Conservation (phyloP, 2,329 filamentous ascomycete genomes). For the Clarireedia hainanense region DNA sequence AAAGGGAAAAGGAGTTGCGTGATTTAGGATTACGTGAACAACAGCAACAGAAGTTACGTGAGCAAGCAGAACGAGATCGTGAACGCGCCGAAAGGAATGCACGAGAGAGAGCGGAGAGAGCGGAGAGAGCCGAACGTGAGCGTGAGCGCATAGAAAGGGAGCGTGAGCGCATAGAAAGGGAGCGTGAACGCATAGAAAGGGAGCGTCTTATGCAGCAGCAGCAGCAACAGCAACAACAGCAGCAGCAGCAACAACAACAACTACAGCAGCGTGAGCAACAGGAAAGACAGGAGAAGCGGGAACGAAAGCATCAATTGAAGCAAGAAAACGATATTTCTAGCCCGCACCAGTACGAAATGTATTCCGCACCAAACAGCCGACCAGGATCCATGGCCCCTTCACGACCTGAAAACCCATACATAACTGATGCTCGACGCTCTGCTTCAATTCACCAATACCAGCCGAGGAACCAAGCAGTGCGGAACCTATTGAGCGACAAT, state of each 20-base stretch:
- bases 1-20: conserved; percentile 1
- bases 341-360: conserved; percentile 30
- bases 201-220: too few species aligned
- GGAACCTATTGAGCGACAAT: conserved; percentile 23
- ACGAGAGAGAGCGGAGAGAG: conserved; percentile 8
- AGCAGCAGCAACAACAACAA: background rate
- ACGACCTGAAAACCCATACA: conserved; percentile 18
- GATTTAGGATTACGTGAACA: conserved; percentile 7
- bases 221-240: too few species aligned
- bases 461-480: conserved; percentile 19
- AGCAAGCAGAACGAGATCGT: background rate
- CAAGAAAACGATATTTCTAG: conserved; percentile 28
- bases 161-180: conserved; percentile 10
- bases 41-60: conserved; percentile 4
- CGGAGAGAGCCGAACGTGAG: background rate
- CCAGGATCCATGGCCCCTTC: conserved; percentile 16
- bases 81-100: background rate
- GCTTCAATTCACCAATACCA: conserved; percentile 15
- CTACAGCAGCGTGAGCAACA: conserved; percentile 7
- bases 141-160: background rate
- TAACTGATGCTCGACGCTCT: conserved; percentile 17
- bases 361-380: conserved; percentile 19
- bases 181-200: conserved; percentile 2
- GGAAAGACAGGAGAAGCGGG: conserved; percentile 12
- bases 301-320: conserved; percentile 25